A percentile compares a stretch with the other conserved stretches of the same genome.
Evolutionary conservation across 192 early-diverging fungal species (phyloP).

Genomic region (Allomyces macrogynus): DNA sequence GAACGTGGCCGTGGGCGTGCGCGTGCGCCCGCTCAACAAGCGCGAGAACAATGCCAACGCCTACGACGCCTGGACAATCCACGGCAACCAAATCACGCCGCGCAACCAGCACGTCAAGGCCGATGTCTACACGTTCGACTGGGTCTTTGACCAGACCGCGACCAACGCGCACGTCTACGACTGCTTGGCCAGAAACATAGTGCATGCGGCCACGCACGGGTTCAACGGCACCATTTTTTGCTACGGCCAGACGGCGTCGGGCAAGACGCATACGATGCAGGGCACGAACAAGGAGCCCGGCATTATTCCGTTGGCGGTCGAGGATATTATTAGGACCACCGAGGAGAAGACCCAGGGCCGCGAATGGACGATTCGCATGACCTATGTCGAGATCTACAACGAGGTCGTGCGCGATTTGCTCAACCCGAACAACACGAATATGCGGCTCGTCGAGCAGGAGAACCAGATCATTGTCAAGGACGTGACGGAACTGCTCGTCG

Average conservation of each 20-base stretch:
- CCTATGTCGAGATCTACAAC: slow-evolving; percentile 65
- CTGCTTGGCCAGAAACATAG: not conserved
- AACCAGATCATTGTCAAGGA: slow-evolving; percentile 43
- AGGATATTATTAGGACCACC: slow-evolving; percentile 52
- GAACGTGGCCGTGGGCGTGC: not conserved
- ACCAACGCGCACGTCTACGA: not conserved
- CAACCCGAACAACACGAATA: slow-evolving; percentile 54
- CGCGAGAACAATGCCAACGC: not conserved
- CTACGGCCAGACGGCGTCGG: slow-evolving; percentile 23
- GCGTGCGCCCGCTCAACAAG: not conserved
- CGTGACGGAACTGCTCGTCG: not conserved
- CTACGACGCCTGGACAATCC: not conserved
- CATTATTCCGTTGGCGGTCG: slow-evolving; percentile 26
- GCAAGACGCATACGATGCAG: slow-evolving; percentile 26
- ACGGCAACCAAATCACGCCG: not conserved
- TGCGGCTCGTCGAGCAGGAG: slow-evolving; percentile 68
- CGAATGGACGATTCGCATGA: not conserved
- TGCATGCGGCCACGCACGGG: not conserved
- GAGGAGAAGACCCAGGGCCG: not conserved
- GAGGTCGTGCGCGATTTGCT: slow-evolving; percentile 80
- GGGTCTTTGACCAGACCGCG: not conserved
- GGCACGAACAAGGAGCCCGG: slow-evolving; percentile 3
- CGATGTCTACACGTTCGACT: not conserved
- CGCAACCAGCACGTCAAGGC: too few relatives aligned
- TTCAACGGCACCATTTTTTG: slow-evolving; percentile 24